Evolutionary conservation across 2,329 filamentous ascomycete species (phyloP).

Genomic region (Fusarium tuaranense): DNA sequence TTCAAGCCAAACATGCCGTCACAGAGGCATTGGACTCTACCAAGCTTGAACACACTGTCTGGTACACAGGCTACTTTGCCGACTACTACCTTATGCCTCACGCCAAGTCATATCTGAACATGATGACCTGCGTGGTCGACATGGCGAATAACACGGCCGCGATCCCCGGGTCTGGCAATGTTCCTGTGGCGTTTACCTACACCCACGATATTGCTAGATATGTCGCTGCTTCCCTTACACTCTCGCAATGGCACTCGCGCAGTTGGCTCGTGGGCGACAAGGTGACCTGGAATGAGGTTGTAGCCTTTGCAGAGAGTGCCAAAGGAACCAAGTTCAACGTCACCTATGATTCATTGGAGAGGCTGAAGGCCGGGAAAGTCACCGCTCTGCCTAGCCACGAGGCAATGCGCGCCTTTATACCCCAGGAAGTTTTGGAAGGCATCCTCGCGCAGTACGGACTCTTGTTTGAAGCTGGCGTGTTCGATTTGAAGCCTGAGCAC

Average conservation of each 20-base stretch:
- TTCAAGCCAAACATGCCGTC: background rate
- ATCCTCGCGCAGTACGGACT: background rate
- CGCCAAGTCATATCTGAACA: background rate
- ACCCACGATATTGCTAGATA: constrained; percentile 61
- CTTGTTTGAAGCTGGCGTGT: background rate
- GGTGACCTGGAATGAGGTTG: constrained; percentile 57
- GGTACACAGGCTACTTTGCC: constrained; percentile 3
- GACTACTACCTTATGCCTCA: constrained; percentile 2
- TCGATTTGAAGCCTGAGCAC: background rate
- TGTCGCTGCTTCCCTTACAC: constrained; percentile 53
- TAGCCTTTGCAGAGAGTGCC: constrained; percentile 53
- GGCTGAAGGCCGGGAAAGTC: background rate
- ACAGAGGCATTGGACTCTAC: background rate
- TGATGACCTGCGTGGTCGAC: constrained; percentile 46
- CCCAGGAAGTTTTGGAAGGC: background rate
- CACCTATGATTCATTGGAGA: background rate
- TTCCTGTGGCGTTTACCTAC: constrained; percentile 35
- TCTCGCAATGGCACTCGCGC: constrained; percentile 57
- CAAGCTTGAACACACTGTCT: constrained; percentile 3
- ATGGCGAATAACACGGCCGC: constrained; percentile 48
- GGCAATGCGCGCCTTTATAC: background rate
- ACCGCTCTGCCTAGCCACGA: background rate
- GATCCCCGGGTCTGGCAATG: background rate
- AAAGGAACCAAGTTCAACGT: background rate
- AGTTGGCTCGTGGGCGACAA: constrained; percentile 52